A percentile compares a stretch with the other conserved stretches of the same genome.
Evolutionary conservation across 805 yeast species (phyloP).

Genomic region (Lipomyces starkeyi): DNA sequence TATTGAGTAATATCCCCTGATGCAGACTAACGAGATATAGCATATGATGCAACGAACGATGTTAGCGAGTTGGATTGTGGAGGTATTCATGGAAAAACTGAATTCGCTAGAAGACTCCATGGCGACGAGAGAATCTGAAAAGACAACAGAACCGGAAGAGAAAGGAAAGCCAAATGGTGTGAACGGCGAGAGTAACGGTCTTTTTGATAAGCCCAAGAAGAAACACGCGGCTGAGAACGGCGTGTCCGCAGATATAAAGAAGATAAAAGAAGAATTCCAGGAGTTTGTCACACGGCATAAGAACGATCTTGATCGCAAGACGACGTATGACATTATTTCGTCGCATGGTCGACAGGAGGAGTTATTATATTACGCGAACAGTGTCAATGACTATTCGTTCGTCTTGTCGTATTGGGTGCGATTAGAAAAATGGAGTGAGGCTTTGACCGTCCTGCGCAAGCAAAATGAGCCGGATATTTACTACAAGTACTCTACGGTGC

Average conservation of each 20-base stretch:
- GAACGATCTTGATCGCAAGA: slow-evolving; percentile 62
- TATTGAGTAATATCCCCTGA: not conserved
- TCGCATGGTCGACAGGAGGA: slow-evolving; percentile 70
- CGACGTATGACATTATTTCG: slow-evolving; percentile 73
- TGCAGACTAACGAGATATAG: not conserved
- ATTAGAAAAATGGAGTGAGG: slow-evolving; percentile 73
- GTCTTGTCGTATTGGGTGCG: slow-evolving; percentile 73
- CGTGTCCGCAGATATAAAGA: slow-evolving; percentile 41
- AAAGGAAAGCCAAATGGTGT: slow-evolving; percentile 23
- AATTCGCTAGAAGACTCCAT: slow-evolving; percentile 51
- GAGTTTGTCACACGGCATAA: slow-evolving; percentile 59
- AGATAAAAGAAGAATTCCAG: slow-evolving; percentile 48
- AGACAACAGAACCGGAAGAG: slow-evolving; percentile 22
- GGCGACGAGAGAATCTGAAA: slow-evolving; percentile 38
- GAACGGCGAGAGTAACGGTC: slow-evolving; percentile 39
- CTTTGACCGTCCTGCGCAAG: slow-evolving; percentile 62
- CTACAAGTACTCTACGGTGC: slow-evolving; percentile 70
- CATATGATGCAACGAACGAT: slow-evolving; percentile 56
- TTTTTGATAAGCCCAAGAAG: slow-evolving; percentile 48
- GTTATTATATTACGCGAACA: slow-evolving; percentile 68
- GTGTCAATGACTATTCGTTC: slow-evolving; percentile 70
- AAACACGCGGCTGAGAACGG: slow-evolving; percentile 41
- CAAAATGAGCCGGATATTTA: slow-evolving; percentile 57
- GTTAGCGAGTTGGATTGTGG: slow-evolving; percentile 70
- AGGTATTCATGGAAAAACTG: slow-evolving; percentile 58